Evolutionary conservation across 441 rosid genomes (phyloP).

Genomic region (Gossypium davidsonii): DNA sequence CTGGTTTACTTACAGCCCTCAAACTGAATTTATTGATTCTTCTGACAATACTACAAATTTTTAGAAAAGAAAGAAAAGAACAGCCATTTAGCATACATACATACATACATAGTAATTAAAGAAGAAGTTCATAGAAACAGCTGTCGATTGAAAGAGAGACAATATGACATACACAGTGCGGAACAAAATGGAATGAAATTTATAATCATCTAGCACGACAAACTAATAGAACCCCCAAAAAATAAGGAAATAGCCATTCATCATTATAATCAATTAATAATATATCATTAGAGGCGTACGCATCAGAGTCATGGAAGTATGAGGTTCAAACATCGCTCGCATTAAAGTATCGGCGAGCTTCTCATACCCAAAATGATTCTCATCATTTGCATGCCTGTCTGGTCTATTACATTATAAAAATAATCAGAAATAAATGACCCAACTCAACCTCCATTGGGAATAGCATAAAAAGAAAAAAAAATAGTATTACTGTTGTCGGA

Average conservation of each 20-base stretch:
- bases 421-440: background rate
- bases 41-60: background rate
- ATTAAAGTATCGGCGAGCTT: constrained; percentile 17
- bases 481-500: background rate
- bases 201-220: too few species aligned
- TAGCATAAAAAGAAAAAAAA: background rate
- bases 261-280: background rate
- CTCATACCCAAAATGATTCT: constrained; percentile 20
- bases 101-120: background rate
- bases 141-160: background rate
- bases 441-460: background rate
- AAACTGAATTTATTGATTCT: background rate
- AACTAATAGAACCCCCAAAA: too few species aligned
- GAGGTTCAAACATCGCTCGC: constrained; percentile 25
- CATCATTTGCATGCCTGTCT: constrained; percentile 25
- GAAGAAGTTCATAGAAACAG: background rate
- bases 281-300: background rate
- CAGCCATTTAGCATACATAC: background rate
- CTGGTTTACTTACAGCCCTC: background rate
- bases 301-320: constrained; percentile 44
- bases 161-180: background rate
- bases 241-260: too few species aligned
- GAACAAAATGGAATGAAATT: too few species aligned
- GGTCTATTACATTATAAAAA: background rate
- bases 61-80: background rate